These are phyloP conservation scores for Quercus glauca DNA, from an alignment of 306 rosid species.

Conservation along the genomic window DNA sequence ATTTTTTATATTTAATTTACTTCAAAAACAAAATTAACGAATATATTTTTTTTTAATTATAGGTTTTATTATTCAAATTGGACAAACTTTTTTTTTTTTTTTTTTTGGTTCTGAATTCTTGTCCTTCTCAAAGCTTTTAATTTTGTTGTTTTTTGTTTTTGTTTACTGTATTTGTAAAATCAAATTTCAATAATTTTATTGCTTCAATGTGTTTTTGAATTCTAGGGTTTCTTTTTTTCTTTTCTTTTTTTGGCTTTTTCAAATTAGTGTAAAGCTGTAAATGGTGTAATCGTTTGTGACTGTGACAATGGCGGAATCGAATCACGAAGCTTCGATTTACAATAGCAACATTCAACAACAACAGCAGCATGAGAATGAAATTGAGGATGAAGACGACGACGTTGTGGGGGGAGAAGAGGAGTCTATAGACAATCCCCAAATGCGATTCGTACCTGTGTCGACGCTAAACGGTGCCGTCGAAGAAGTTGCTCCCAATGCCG, in stretches of 20 bases:
- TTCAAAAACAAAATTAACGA: too few relatives aligned
- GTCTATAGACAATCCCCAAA: slow-evolving; percentile 49
- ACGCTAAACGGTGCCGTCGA: slow-evolving; percentile 25
- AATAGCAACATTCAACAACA: slow-evolving; percentile 13
- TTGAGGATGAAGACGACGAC: slow-evolving; percentile 48
- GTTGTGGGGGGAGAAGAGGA: slow-evolving; percentile 36
- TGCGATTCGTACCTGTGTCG: slow-evolving; percentile 41
- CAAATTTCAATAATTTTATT: too few relatives aligned
- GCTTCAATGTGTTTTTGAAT: neutral
- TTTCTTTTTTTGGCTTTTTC: neutral
- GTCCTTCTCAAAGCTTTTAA: neutral
- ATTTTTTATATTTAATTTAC: too few relatives aligned
- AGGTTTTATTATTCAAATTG: too few relatives aligned
- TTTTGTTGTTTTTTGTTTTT: neutral
- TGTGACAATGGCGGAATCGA: slow-evolving; percentile 30
- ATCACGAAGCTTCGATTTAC: slow-evolving; percentile 34
- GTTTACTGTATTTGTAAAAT: too few relatives aligned
- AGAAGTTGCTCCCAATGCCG: slow-evolving; percentile 15
- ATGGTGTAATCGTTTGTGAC: neutral
- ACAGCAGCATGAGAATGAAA: slow-evolving; percentile 21
- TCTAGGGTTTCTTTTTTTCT: neutral
- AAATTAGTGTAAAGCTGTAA: neutral
- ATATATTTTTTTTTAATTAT: too few relatives aligned
- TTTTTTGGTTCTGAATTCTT: neutral
- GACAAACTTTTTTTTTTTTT: neutral